Evolutionary conservation across 2,329 filamentous ascomycete species (phyloP), one percentile per base, ranked within the genome.

Genomic region (Chaetoscypha palmicola): DNA sequence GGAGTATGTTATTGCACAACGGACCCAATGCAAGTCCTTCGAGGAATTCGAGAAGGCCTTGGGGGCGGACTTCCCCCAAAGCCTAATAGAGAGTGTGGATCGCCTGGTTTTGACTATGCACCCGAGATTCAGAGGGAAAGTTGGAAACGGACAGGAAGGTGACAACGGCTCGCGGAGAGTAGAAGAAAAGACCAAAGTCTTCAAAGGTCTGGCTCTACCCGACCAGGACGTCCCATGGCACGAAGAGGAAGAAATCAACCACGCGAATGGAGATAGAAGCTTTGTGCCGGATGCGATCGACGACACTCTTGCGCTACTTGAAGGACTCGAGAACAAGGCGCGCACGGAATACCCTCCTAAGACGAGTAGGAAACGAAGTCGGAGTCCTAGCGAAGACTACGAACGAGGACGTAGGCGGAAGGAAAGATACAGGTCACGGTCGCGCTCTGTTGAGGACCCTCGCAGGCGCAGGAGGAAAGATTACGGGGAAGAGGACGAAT

Each of bases 1-100:
- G 56, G 92, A 98, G 66, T 98, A 95, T 62, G 80, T 98, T 58
- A 95, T 98, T 61, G 86, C 86, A 49, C 85, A 95, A 62, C 87
- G 94, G 58, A 67, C 83, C 62, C 78, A 90, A 74, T 85, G 81
- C 68, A 74, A 72, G 40, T 76, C 75, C 21, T 71, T 86, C 45
- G 66, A 74, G 41, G 81, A 85, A 21, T 98, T 97, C 69, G 85
- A 85, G 68, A 77, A 82, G 54, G 77, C 73, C 22, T 81, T 94
- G 66, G 86, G 85, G 43, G 86, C 83, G 50, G 89, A 77, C 20
- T 94, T 96, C 53, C 88, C 90, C 0, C 75, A 79, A 43, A 95
- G 86, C 67, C 69, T 98, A 56, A 76, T 95, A 44, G 87, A 95
- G 62, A 96, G 88, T 62, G 79, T 98, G 57, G 90, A 97, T 62